These are phyloP conservation scores for Peniophora sp. DNA, from an alignment of 1,284 basidiomycete species.

Conservation along the genomic window DNA sequence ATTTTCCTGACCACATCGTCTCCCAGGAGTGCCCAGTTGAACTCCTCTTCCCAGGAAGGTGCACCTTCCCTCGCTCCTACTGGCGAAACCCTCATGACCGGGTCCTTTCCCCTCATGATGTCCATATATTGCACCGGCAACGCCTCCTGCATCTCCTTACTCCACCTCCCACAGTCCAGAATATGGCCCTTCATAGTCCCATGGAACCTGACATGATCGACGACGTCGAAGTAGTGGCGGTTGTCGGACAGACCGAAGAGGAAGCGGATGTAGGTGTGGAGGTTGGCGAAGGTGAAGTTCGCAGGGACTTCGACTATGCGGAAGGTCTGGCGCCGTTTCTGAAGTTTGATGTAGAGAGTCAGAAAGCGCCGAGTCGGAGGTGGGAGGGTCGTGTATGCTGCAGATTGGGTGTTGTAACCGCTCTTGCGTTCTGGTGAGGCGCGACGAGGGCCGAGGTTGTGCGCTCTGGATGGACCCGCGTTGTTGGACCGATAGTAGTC, in stretches of 20 bases:
- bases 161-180: slow-evolving; percentile 20
- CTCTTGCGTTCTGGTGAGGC: not conserved
- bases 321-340: slow-evolving; percentile 21
- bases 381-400: slow-evolving; percentile 3
- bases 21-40: slow-evolving; percentile 11
- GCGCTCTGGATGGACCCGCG: too few relatives aligned
- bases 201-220: slow-evolving; percentile 19
- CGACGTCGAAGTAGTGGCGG: slow-evolving; percentile 19
- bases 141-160: slow-evolving; percentile 10
- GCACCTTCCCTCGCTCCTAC: not conserved
- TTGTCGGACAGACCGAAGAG: slow-evolving; percentile 27
- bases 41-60: slow-evolving; percentile 14
- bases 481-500: too few relatives aligned
- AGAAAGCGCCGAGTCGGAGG: slow-evolving; percentile 15
- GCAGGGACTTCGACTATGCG: slow-evolving; percentile 22
- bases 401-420: not conserved
- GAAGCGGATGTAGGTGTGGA: slow-evolving; percentile 25
- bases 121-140: slow-evolving; percentile 3
- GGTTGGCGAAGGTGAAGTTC: slow-evolving; percentile 27
- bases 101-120: slow-evolving; percentile 7
- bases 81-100: slow-evolving; percentile 13
- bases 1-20: too few relatives aligned
- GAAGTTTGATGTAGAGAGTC: slow-evolving; percentile 24
- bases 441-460: not conserved
- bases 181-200: slow-evolving; percentile 19